Base-by-base conservation (phyloP, 1,284 basidiomycete species). In the Trichosporon sp. region DNA sequence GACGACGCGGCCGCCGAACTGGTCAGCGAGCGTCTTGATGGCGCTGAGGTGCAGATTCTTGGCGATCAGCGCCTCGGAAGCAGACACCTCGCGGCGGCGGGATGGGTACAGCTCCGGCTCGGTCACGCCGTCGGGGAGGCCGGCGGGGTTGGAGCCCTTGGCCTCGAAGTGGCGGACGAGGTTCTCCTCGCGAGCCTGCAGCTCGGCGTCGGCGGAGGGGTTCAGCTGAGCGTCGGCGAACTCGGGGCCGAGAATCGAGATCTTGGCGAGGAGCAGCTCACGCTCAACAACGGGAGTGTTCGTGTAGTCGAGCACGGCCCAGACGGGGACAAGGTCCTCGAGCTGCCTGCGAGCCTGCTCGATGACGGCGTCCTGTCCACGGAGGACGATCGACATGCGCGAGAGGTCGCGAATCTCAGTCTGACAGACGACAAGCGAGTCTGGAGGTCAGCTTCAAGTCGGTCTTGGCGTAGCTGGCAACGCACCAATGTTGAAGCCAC, bases 361-460 rank as follows among this genome's bases (percentile, higher is more conserved):
- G 60, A 99, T 90, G 46, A 99, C 95, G 66, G 92, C 93, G 74
- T 99, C 95, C 80, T 99, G 96, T 1, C 95, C 96, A 69, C 88
- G 89, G 58, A 99, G 85, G 69, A 97, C 93, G 79, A 99, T 93
- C 76, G 92, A 98, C 96, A 99, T 99, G 59, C 96, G 87, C 82
- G 91, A 94, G 49, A 99, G 85, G 82, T 99, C 96, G 64, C 91
- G 88, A 71, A 99, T 94, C 81, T 99, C 96, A 52, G 96, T 99
- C 64, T 92, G 88, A 82, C 96, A 99, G 23, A 99, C 96, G 71
- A 99, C 96, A 66, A 99, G 85, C 19, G 95, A 98, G 82, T 99
- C 96, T 79, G 82, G 62, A 23, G 16, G 57, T 56, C 19, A 54
- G 46, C n/a, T 8, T n/a, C 11, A 44, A 19, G 16, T 44, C 16